Evolutionary conservation across 306 rosid species (phyloP), one percentile per base, ranked within the genome.

Genomic region (Prunus davidiana): DNA sequence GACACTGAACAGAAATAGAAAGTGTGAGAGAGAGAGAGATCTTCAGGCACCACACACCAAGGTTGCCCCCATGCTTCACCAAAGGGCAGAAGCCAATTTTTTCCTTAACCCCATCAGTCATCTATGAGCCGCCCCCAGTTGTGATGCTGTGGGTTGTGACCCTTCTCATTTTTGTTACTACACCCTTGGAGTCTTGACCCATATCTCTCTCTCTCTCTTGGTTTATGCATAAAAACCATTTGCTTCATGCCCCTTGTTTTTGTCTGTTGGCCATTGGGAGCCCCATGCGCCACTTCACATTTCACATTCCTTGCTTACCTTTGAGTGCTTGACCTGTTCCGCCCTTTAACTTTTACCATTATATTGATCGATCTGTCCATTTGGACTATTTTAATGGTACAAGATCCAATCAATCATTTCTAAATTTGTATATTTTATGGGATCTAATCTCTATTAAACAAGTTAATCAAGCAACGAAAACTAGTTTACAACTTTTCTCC

Each of bases 251-350:
- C 84, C 84, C 82, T 27, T 73, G 83, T 80, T 71, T 78, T 34
- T 45, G 38, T 74, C 38, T 58, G 50, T 82, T 84, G 93, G 80
- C 96, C 72, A 71, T 85, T 89, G 84, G 86, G 72, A 63, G 25
- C 57, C 84, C 97, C 85, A 86, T 82, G 61, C 94, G 97, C 92
- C 97, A 77, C 89, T 87, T 89, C 87, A 0, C 91, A 49, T 16
- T 49, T 14, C 52, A 13, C 16, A 52, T 60, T 43, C 12, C 12
- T 43, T 38, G 64, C 62, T 43, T 76, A 15, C 47, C 77, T 56
- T 51, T 8, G 41, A 60, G 57, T 43, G 11, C 41, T 78, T 70
- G 74, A 76, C 78, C 64, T 74, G 66, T 63, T 64, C 67, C 45
- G 3, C 69, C 13, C 2, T 73, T 45, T 45, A 25, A 45, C 77